These are phyloP conservation scores for Kalmusia sp. DNA, from an alignment of 2,329 filamentous ascomycete species.

Conservation along the genomic window DNA sequence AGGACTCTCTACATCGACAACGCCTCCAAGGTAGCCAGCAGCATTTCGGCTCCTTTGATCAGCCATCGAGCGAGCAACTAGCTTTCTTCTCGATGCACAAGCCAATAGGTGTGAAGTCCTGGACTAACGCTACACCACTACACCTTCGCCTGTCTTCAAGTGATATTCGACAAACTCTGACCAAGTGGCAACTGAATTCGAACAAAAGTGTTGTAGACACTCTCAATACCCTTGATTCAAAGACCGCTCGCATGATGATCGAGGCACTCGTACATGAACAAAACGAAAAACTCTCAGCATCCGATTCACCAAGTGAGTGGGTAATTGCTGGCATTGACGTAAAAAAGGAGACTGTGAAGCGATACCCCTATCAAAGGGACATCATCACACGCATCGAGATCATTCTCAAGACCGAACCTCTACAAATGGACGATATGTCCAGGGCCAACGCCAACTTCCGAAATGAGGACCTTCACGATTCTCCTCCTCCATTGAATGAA, in stretches of 20 bases:
- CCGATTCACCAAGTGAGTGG: constrained; percentile 33
- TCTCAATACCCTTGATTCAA: constrained; percentile 33
- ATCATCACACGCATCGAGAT: constrained; percentile 32
- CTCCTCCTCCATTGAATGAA: constrained; percentile 5
- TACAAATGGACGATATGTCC: constrained; percentile 6
- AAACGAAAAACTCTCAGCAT: constrained; percentile 27
- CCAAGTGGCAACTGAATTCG: constrained; percentile 27
- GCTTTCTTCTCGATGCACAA: constrained; percentile 35
- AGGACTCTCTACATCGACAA: neutral
- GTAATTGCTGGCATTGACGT: constrained; percentile 36
- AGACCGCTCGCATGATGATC: constrained; percentile 31
- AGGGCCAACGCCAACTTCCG: too few species aligned
- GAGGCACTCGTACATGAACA: constrained; percentile 37
- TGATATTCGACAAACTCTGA: constrained; percentile 30
- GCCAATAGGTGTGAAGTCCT: constrained; percentile 24
- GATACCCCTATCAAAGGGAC: constrained; percentile 5
- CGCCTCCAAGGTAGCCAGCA: neutral
- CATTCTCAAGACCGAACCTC: constrained; percentile 37
- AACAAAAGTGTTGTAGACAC: constrained; percentile 24
- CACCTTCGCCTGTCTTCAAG: constrained; percentile 27
- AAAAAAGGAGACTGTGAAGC: constrained; percentile 18
- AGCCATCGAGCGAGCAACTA: constrained; percentile 24
- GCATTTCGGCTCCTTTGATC: neutral
- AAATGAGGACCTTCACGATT: neutral
- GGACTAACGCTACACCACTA: constrained; percentile 34